These are phyloP conservation scores for Zychaea mexicana DNA, from an alignment of 371 early-diverging fungal species.

Conservation along the genomic window DNA sequence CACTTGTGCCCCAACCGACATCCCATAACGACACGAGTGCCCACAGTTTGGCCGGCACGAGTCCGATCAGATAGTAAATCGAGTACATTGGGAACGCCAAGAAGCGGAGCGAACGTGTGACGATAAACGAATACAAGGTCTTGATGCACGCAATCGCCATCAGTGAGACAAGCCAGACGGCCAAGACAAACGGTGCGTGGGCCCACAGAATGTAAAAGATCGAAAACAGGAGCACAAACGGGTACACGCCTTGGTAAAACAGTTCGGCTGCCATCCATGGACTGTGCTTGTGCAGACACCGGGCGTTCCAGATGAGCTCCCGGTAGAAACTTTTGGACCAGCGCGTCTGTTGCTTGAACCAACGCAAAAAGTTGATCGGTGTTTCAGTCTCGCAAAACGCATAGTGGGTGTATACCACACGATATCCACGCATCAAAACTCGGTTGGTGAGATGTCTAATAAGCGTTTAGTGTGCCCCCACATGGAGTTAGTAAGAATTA, in stretches of 20 bases:
- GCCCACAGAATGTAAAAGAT: slow-evolving; percentile 46
- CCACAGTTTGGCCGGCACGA: slow-evolving; percentile 62
- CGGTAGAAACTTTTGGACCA: slow-evolving; percentile 76
- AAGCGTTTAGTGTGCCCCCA: neutral
- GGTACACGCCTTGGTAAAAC: slow-evolving; percentile 65
- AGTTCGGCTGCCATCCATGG: slow-evolving; percentile 72
- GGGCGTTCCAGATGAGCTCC: slow-evolving; percentile 59
- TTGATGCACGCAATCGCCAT: slow-evolving; percentile 50
- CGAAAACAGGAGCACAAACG: slow-evolving; percentile 64
- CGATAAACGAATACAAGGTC: slow-evolving; percentile 43
- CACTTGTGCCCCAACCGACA: slow-evolving; percentile 64
- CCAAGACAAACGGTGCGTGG: slow-evolving; percentile 38
- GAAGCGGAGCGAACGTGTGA: slow-evolving; percentile 45
- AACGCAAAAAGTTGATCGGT: slow-evolving; percentile 57
- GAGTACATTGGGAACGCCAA: slow-evolving; percentile 57
- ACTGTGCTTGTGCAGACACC: slow-evolving; percentile 58
- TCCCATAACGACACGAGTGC: slow-evolving; percentile 63
- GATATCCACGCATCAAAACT: slow-evolving; percentile 52
- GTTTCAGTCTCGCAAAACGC: slow-evolving; percentile 71
- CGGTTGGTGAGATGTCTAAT: slow-evolving; percentile 62
- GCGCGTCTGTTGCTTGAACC: slow-evolving; percentile 71
- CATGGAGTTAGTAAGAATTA: too few relatives aligned
- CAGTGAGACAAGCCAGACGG: slow-evolving; percentile 53
- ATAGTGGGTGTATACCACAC: slow-evolving; percentile 61
- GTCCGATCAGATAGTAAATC: slow-evolving; percentile 55